Conservation (phyloP, 371 early-diverging fungal genomes). For the Haplosporangium sp. region DNA sequence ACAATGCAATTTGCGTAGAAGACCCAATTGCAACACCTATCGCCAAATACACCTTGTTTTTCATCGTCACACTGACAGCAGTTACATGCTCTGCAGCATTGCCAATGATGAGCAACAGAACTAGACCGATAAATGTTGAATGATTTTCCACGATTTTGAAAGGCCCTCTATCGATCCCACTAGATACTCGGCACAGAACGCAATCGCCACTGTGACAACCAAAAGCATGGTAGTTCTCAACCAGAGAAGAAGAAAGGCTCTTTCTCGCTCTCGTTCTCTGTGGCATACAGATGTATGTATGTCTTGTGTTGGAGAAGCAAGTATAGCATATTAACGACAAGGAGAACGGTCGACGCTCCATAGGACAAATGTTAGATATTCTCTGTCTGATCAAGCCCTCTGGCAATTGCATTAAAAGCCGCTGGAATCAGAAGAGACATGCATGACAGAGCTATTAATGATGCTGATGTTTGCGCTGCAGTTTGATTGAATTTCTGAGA, state of each 20-base stretch:
- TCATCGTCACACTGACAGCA: constrained; percentile 86
- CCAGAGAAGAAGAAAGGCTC: constrained; percentile 70
- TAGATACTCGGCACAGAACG: constrained; percentile 86
- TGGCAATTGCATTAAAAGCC: constrained; percentile 71
- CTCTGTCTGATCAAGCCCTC: constrained; percentile 55
- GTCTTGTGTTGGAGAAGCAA: constrained; percentile 88
- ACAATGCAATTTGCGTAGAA: constrained; percentile 90
- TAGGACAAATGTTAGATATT: constrained; percentile 73
- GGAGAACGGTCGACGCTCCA: constrained; percentile 79
- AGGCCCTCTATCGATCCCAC: constrained; percentile 87
- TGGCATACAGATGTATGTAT: constrained; percentile 70
- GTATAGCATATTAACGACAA: constrained; percentile 80
- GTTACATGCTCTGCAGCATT: constrained; percentile 88
- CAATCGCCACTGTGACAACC: constrained; percentile 72
- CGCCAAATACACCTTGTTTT: constrained; percentile 94
- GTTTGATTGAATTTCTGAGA: constrained; percentile 82
- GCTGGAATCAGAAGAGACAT: constrained; percentile 85
- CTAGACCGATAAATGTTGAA: constrained; percentile 88
- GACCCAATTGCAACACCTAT: constrained; percentile 92
- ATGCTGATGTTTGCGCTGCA: constrained; percentile 83
- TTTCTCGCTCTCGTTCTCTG: constrained; percentile 71
- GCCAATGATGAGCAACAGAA: constrained; percentile 89
- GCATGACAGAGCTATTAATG: constrained; percentile 81
- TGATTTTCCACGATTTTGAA: constrained; percentile 71
- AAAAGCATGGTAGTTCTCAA: constrained; percentile 65